Conservation (phyloP, 352 stramenopile species). For the Pythium aquatile region DNA sequence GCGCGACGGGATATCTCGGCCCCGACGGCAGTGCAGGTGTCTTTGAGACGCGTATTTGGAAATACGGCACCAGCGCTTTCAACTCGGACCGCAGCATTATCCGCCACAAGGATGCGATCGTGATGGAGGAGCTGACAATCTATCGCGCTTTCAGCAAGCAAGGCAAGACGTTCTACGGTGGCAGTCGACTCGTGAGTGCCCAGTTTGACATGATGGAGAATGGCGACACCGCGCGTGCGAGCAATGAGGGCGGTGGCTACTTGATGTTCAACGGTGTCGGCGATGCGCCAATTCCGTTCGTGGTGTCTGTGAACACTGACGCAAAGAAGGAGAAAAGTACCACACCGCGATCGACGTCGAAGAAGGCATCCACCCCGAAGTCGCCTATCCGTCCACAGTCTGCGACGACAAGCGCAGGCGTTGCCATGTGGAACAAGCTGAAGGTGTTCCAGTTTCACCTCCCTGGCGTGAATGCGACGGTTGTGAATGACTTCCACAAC, state of each 20-base stretch:
- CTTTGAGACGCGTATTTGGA: conserved; percentile 86
- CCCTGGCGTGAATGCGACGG: conserved; percentile 71
- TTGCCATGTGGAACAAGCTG: conserved; percentile 45
- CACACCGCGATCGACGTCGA: conserved; percentile 1
- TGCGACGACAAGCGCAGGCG: conserved; percentile 22
- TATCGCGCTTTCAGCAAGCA: conserved; percentile 73
- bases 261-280: conserved; percentile 87
- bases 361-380: conserved; percentile 5
- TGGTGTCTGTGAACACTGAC: conserved; percentile 58
- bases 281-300: conserved; percentile 77
- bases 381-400: neutral
- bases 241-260: conserved; percentile 62
- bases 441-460: conserved; percentile 79
- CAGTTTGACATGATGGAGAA: conserved; percentile 35
- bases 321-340: conserved; percentile 3
- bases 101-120: conserved; percentile 73
- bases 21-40: conserved; percentile 65
- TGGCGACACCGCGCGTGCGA: conserved; percentile 20
- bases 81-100: conserved; percentile 80
- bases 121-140: conserved; percentile 80
- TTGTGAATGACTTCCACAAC: conserved; percentile 88
- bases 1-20: conserved; percentile 76
- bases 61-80: conserved; percentile 77
- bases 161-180: conserved; percentile 37
- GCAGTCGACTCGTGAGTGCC: conserved; percentile 30